Percentiles rank a stretch among this genome's conserved stretches.
Evolutionary conservation across 116 monocot genomes (phyloP).

Genomic region (Papilionanthe hybrid): DNA sequence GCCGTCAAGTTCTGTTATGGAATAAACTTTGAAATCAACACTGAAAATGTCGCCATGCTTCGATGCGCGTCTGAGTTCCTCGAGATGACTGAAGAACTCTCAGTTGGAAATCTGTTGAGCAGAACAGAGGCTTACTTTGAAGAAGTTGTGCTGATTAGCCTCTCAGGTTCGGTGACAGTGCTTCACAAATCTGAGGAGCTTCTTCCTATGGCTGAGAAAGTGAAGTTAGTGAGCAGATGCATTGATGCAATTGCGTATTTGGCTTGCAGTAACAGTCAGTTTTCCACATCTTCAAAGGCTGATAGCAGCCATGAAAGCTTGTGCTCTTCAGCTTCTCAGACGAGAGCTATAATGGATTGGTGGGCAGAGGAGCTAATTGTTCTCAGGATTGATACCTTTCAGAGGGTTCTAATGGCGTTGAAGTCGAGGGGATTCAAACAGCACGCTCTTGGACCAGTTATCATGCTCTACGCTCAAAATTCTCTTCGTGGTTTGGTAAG

Average conservation of each 20-base stretch:
- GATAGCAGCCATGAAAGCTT: conserved; percentile 12
- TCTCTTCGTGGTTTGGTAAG: conserved; percentile 81
- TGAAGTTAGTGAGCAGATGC: conserved; percentile 60
- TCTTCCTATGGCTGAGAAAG: conserved; percentile 57
- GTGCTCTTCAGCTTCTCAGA: conserved; percentile 12
- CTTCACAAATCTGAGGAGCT: conserved; percentile 59
- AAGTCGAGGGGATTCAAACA: conserved; percentile 55
- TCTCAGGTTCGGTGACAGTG: conserved; percentile 52
- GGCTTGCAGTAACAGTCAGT: conserved; percentile 39
- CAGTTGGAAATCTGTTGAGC: conserved; percentile 47
- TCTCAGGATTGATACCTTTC: conserved; percentile 65
- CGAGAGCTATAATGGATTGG: conserved; percentile 56
- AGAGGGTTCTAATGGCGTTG: conserved; percentile 67
- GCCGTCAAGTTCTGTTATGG: conserved; percentile 70
- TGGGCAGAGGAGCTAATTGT: conserved; percentile 74
- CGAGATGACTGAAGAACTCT: conserved; percentile 77
- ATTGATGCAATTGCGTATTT: conserved; percentile 60
- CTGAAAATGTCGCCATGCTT: conserved; percentile 59
- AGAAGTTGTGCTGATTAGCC: conserved; percentile 47
- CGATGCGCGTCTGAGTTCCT: conserved; percentile 74
- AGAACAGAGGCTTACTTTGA: conserved; percentile 51
- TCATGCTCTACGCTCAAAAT: conserved; percentile 96
- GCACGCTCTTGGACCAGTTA: conserved; percentile 57
- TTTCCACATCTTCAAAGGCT: conserved; percentile 4
- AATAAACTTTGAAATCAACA: conserved; percentile 44